Evolutionary conservation across 352 stramenopile genomes (phyloP).

Genomic region (Pythium graminicola): DNA sequence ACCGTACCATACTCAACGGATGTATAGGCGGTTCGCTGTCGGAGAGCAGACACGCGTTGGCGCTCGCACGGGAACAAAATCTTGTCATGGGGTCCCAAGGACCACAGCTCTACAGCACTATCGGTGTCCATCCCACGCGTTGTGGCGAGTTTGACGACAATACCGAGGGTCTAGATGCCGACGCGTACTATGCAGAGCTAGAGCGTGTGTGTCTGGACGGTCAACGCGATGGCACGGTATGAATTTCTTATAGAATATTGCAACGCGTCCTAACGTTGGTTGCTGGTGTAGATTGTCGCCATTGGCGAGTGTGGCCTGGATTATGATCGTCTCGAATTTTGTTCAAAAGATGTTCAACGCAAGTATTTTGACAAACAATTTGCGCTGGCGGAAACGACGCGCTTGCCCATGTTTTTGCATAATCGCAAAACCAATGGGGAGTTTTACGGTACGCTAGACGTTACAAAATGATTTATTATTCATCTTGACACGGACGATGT

Average conservation of each 20-base stretch:
- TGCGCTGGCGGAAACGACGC: constrained; percentile 67
- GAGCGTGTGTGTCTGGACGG: constrained; percentile 52
- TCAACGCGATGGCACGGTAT: constrained; percentile 35
- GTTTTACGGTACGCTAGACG: constrained; percentile 68
- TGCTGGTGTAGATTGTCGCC: constrained; percentile 68
- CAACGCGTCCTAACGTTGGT: neutral
- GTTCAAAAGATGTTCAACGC: constrained; percentile 83
- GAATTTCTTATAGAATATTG: neutral
- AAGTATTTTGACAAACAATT: constrained; percentile 94
- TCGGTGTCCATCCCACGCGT: constrained; percentile 82
- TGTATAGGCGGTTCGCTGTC: constrained; percentile 24
- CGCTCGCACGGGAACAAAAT: constrained; percentile 20
- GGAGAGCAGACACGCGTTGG: constrained; percentile 28
- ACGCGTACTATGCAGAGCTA: constrained; percentile 59
- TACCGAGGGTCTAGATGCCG: constrained; percentile 36
- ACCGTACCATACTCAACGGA: neutral
- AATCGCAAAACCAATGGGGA: constrained; percentile 92
- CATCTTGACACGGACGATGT: too few species aligned
- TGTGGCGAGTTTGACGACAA: constrained; percentile 81
- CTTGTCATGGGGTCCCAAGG: neutral
- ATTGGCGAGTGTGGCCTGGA: constrained; percentile 96
- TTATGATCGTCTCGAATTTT: constrained; percentile 97
- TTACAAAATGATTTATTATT: too few species aligned
- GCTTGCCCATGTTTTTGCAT: constrained; percentile 95
- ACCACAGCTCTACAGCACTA: constrained; percentile 45